Evolutionary conservation across 352 stramenopile genomes (phyloP).

Genomic region (Phytophthora quininea): DNA sequence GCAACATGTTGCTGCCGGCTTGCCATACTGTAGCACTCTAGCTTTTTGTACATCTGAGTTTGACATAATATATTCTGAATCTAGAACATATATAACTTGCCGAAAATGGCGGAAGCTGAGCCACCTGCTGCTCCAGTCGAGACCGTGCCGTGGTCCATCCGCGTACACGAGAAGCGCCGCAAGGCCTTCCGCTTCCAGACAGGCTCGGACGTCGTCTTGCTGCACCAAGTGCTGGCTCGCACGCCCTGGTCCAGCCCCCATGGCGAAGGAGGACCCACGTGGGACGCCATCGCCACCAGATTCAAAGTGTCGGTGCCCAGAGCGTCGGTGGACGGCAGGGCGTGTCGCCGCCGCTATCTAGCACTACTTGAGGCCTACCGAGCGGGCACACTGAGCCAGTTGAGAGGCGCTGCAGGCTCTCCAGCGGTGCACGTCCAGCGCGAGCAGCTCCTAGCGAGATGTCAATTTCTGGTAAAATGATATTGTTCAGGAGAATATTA

Average conservation of each 20-base stretch:
- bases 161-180: slow-evolving; percentile 33
- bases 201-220: slow-evolving; percentile 30
- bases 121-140: too few relatives aligned
- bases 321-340: slow-evolving; percentile 27
- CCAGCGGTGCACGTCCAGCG: slow-evolving; percentile 28
- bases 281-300: slow-evolving; percentile 18
- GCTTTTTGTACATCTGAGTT: too few relatives aligned
- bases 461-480: slow-evolving; percentile 17
- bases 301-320: slow-evolving; percentile 29
- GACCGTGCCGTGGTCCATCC: slow-evolving; percentile 19
- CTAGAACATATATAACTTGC: neutral
- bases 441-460: slow-evolving; percentile 24
- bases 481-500: too few relatives aligned
- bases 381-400: slow-evolving; percentile 23
- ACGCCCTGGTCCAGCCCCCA: slow-evolving; percentile 31
- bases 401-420: slow-evolving; percentile 23
- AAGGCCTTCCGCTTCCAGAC: slow-evolving; percentile 37
- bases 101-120: neutral
- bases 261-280: slow-evolving; percentile 30
- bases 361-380: slow-evolving; percentile 23
- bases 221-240: slow-evolving; percentile 29
- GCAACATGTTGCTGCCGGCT: too few relatives aligned
- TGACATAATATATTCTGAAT: neutral
- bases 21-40: too few relatives aligned
- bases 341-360: slow-evolving; percentile 32